These are phyloP conservation scores for Kodamaea kaohsiungensis DNA, from an alignment of 805 yeast species.

Conservation along the genomic window DNA sequence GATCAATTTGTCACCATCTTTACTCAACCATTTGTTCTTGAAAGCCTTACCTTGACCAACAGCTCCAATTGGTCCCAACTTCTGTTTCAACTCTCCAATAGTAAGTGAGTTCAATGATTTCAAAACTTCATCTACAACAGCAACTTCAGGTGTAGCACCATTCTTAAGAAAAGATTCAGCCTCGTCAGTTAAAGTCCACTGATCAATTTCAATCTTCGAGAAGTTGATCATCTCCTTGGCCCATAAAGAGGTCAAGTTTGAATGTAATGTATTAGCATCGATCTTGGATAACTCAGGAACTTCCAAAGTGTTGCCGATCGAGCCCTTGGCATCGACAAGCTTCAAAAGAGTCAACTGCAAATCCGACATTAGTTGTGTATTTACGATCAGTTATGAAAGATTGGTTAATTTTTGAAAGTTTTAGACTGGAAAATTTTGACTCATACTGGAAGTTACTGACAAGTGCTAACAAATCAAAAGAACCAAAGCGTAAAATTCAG, in stretches of 20 bases:
- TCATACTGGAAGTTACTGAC: background rate
- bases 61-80: constrained; percentile 81
- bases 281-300: constrained; percentile 59
- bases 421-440: background rate
- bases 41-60: constrained; percentile 97
- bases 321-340: constrained; percentile 54
- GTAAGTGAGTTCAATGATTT: constrained; percentile 77
- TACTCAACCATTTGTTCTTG: constrained; percentile 94
- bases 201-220: constrained; percentile 70
- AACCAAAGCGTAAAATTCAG: background rate
- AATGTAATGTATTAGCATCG: constrained; percentile 64
- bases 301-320: constrained; percentile 65
- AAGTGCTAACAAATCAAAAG: no score
- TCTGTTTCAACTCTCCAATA: constrained; percentile 68
- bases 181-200: constrained; percentile 76
- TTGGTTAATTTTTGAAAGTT: background rate
- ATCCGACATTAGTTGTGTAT: constrained; percentile 54
- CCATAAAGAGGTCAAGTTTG: constrained; percentile 84
- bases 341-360: constrained; percentile 64
- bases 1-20: constrained; percentile 79
- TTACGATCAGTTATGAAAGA: background rate
- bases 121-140: constrained; percentile 73
- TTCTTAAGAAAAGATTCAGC: constrained; percentile 73
- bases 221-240: constrained; percentile 81
- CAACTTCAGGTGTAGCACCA: constrained; percentile 85